A percentile compares a stretch with the other conserved stretches of the same genome.
Evolutionary conservation across 352 stramenopile species (phyloP).

Genomic region (Phytophthora syringae): DNA sequence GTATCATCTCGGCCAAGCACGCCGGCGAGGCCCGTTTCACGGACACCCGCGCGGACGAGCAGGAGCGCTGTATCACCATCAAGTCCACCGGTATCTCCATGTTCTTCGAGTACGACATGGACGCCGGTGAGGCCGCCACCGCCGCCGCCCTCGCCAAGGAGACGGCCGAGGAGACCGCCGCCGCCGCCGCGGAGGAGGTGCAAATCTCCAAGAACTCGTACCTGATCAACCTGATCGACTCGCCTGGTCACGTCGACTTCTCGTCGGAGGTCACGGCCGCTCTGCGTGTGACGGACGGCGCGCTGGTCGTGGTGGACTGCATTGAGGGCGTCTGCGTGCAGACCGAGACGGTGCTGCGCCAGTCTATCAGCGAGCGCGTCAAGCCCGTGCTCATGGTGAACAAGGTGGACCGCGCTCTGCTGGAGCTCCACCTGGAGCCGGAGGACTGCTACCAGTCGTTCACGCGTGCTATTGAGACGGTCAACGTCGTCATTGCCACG

Average conservation of each 20-base stretch:
- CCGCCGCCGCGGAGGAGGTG: slow-evolving; percentile 51
- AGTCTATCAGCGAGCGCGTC: slow-evolving; percentile 98
- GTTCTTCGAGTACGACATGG: slow-evolving; percentile 99
- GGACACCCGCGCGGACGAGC: slow-evolving; percentile 99
- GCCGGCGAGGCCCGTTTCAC: slow-evolving; percentile 99
- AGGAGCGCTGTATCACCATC: slow-evolving; percentile 99
- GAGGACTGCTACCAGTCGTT: slow-evolving; percentile 99
- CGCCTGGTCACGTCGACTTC: slow-evolving; percentile 99
- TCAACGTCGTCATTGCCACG: slow-evolving; percentile 99
- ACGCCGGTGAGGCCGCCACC: slow-evolving; percentile 89
- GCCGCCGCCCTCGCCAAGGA: slow-evolving; percentile 69
- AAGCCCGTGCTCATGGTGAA: slow-evolving; percentile 99
- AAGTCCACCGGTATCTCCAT: slow-evolving; percentile 99
- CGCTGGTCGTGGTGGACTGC: slow-evolving; percentile 99
- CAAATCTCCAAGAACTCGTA: slow-evolving; percentile 98
- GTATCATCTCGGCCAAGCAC: slow-evolving; percentile 99
- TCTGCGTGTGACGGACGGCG: slow-evolving; percentile 99
- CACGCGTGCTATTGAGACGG: slow-evolving; percentile 97
- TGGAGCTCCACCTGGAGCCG: slow-evolving; percentile 98
- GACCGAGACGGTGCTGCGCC: slow-evolving; percentile 99
- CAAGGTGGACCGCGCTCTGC: slow-evolving; percentile 99
- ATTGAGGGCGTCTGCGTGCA: slow-evolving; percentile 99
- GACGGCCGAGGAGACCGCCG: slow-evolving; percentile 45
- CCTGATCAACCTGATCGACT: slow-evolving; percentile 99
- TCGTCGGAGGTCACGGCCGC: slow-evolving; percentile 99